These are phyloP conservation scores for Polyrhizophydium stewartii DNA, from an alignment of 371 early-diverging fungal species.

Conservation along the genomic window DNA sequence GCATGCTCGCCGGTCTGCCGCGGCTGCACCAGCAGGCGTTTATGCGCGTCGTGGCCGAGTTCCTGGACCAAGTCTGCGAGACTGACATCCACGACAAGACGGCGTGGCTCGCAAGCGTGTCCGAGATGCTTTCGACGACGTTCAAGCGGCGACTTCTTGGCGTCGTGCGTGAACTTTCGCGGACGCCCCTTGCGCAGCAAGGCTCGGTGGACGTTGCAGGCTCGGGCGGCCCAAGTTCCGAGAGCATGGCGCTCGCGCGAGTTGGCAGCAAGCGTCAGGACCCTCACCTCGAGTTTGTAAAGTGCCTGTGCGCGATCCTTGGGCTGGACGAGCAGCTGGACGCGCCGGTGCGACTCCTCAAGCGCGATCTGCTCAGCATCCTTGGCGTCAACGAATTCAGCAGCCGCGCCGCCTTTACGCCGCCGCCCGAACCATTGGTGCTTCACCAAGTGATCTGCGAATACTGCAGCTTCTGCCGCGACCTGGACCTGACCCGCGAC, in stretches of 20 bases:
- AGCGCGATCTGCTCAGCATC: slow-evolving; percentile 71
- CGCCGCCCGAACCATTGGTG: slow-evolving; percentile 73
- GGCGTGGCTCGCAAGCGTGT: neutral
- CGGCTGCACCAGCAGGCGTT: slow-evolving; percentile 66
- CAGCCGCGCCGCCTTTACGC: slow-evolving; percentile 63
- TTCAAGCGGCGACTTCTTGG: slow-evolving; percentile 17
- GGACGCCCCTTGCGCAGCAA: no score
- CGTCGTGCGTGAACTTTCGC: neutral
- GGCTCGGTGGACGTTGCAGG: neutral
- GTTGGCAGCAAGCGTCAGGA: slow-evolving; percentile 66
- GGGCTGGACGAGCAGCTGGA: slow-evolving; percentile 63
- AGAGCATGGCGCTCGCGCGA: slow-evolving; percentile 19
- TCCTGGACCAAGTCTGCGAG: slow-evolving; percentile 20
- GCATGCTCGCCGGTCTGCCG: slow-evolving; percentile 82
- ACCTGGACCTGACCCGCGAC: slow-evolving; percentile 89
- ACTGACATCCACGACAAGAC: neutral
- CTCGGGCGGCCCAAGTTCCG: neutral
- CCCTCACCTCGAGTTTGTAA: slow-evolving; percentile 75
- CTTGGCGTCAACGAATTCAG: slow-evolving; percentile 70
- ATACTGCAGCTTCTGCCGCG: slow-evolving; percentile 75
- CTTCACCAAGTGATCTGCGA: slow-evolving; percentile 82
- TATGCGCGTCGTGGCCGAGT: slow-evolving; percentile 28
- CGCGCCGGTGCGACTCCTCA: slow-evolving; percentile 62
- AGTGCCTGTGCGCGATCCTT: slow-evolving; percentile 66
- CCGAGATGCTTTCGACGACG: neutral